Conservation (phyloP, 2,329 filamentous ascomycete genomes). For the Cryoendolithus antarcticus region DNA sequence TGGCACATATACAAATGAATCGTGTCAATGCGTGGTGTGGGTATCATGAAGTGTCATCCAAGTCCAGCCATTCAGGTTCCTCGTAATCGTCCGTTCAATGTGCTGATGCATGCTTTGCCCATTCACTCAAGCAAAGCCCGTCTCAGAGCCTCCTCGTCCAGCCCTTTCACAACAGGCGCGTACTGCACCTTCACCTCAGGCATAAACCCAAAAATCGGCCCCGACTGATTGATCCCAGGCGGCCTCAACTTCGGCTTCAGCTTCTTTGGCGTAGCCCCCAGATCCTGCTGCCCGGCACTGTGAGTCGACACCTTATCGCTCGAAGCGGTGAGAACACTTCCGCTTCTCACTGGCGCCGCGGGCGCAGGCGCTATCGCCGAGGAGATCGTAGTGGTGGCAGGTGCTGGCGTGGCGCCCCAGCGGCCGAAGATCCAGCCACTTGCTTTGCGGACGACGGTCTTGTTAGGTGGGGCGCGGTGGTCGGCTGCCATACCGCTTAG, state of each 20-base stretch:
- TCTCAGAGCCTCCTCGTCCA: conserved; percentile 49
- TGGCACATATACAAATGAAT: too few species aligned
- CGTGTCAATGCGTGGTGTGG: too few species aligned
- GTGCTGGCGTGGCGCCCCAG: conserved; percentile 45
- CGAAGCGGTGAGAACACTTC: not conserved
- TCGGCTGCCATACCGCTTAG: conserved; percentile 22
- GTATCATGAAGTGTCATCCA: too few species aligned
- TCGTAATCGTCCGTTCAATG: too few species aligned
- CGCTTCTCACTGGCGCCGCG: not conserved
- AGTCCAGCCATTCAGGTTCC: too few species aligned
- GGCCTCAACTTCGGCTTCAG: conserved; percentile 36
- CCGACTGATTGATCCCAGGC: conserved; percentile 68
- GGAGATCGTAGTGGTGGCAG: conserved; percentile 11
- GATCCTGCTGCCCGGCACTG: conserved; percentile 11
- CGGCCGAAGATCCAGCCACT: conserved; percentile 54
- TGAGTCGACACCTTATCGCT: conserved; percentile 4
- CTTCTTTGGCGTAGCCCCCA: conserved; percentile 23
- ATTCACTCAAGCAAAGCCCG: conserved; percentile 11
- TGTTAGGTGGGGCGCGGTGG: conserved; percentile 14
- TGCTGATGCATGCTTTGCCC: too few species aligned
- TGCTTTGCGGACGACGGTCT: conserved; percentile 40
- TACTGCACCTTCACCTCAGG: conserved; percentile 40
- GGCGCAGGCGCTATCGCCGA: conserved; percentile 3
- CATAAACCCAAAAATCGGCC: conserved; percentile 60
- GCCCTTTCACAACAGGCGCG: conserved; percentile 41